These are phyloP conservation scores for Micromonas commoda DNA, from an alignment of 139 green algal genomes.

Conservation along the genomic window DNA sequence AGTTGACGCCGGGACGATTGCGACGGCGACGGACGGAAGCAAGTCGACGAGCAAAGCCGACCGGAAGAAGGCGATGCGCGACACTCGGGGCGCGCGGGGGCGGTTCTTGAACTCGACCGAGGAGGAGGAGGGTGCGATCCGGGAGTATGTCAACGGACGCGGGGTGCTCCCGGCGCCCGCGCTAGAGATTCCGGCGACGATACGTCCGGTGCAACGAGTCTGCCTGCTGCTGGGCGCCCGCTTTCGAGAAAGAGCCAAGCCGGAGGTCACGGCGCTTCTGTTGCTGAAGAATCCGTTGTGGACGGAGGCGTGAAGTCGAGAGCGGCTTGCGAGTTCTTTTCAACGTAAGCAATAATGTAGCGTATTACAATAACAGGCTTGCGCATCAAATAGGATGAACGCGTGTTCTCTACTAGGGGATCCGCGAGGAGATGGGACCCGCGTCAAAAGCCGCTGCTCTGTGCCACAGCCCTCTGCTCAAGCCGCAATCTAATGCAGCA, in stretches of 20 bases:
- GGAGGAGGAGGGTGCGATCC: background rate
- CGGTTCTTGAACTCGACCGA: slow-evolving; percentile 11
- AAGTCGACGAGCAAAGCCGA: background rate
- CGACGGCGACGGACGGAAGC: background rate
- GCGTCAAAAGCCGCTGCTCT: too few species aligned
- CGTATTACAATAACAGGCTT: too few species aligned
- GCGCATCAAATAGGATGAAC: too few species aligned
- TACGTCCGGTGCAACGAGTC: background rate
- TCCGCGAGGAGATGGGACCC: too few species aligned
- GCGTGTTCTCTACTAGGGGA: too few species aligned
- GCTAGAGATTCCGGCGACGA: background rate
- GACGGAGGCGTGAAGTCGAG: too few species aligned
- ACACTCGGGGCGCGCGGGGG: background rate
- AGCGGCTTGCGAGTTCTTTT: too few species aligned
- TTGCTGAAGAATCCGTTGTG: background rate
- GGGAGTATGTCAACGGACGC: background rate
- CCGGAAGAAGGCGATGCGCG: background rate
- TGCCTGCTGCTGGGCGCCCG: background rate
- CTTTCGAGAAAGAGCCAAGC: background rate
- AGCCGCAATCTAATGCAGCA: too few species aligned
- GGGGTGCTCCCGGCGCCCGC: background rate
- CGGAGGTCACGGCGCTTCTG: background rate
- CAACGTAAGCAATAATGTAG: too few species aligned
- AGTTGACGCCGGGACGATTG: background rate
- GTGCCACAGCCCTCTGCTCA: too few species aligned